Evolutionary conservation across 2,329 filamentous ascomycete species (phyloP).

Genomic region (Sporothrix brunneoviolacea): DNA sequence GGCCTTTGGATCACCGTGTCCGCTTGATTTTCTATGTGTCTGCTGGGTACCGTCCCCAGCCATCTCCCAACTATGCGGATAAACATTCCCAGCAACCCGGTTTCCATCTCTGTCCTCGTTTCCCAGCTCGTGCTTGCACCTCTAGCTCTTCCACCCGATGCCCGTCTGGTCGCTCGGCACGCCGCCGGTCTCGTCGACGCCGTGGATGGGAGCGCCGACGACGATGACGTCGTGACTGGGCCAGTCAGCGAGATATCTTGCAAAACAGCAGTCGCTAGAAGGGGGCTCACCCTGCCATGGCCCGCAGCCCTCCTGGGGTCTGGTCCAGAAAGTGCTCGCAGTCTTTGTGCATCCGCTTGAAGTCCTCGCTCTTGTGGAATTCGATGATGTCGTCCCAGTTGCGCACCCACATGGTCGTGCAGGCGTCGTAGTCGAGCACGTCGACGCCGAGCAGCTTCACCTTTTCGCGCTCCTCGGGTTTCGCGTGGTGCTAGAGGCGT

Average conservation of each 20-base stretch:
- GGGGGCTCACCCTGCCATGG: not conserved
- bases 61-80: too few relatives aligned
- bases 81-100: too few relatives aligned
- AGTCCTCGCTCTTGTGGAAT: constrained; percentile 7
- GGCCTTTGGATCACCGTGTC: too few relatives aligned
- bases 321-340: constrained; percentile 4
- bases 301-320: not conserved
- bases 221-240: constrained; percentile 1
- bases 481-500: constrained; percentile 4
- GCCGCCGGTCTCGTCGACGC: not conserved
- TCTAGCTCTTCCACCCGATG: not conserved
- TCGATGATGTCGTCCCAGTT: constrained; percentile 5
- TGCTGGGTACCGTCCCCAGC: too few relatives aligned
- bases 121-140: too few relatives aligned
- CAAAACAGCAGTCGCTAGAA: too few relatives aligned
- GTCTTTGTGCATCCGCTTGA: constrained; percentile 4
- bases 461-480: not conserved
- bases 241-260: not conserved
- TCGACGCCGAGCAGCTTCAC: not conserved
- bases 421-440: constrained; percentile 8
- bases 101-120: too few relatives aligned
- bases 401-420: constrained; percentile 8
- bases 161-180: not conserved
- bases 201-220: not conserved
- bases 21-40: too few relatives aligned